These are phyloP conservation scores for Kalmanozyma brasiliensis DNA, from an alignment of 1,284 basidiomycete genomes.

Conservation along the genomic window DNA sequence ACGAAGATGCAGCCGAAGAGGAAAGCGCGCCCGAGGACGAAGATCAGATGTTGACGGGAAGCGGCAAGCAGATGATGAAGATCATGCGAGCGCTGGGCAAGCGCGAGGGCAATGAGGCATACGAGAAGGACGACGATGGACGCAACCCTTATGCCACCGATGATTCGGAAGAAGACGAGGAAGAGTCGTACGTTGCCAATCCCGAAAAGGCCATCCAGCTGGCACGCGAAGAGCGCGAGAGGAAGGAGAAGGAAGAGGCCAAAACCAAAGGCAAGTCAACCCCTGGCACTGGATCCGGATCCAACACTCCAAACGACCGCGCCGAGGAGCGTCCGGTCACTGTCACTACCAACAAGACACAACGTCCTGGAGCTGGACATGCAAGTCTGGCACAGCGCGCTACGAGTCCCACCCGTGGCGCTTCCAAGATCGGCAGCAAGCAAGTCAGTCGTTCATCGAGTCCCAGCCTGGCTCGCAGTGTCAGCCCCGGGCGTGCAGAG, in stretches of 20 bases:
- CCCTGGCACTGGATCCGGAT: slow-evolving; percentile 28
- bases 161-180: slow-evolving; percentile 62
- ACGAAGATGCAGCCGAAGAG: slow-evolving; percentile 48
- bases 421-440: slow-evolving; percentile 51
- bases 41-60: slow-evolving; percentile 61
- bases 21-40: slow-evolving; percentile 49
- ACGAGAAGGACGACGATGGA: slow-evolving; percentile 65
- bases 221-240: slow-evolving; percentile 64
- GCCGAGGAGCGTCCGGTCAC: slow-evolving; percentile 38
- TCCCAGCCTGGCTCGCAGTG: slow-evolving; percentile 23
- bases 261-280: slow-evolving; percentile 40
- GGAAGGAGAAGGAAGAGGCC: slow-evolving; percentile 46
- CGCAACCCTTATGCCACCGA: slow-evolving; percentile 64
- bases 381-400: slow-evolving; percentile 56
- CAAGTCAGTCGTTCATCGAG: slow-evolving; percentile 47
- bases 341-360: slow-evolving; percentile 11
- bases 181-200: slow-evolving; percentile 63
- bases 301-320: slow-evolving; percentile 41
- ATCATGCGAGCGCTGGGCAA: slow-evolving; percentile 65
- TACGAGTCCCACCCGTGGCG: slow-evolving; percentile 45
- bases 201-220: slow-evolving; percentile 64
- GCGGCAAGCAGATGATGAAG: slow-evolving; percentile 67
- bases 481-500: slow-evolving; percentile 38
- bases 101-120: slow-evolving; percentile 63
- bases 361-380: slow-evolving; percentile 55